These are phyloP conservation scores for Ophiostoma montium DNA, from an alignment of 2,329 filamentous ascomycete species.

Conservation along the genomic window DNA sequence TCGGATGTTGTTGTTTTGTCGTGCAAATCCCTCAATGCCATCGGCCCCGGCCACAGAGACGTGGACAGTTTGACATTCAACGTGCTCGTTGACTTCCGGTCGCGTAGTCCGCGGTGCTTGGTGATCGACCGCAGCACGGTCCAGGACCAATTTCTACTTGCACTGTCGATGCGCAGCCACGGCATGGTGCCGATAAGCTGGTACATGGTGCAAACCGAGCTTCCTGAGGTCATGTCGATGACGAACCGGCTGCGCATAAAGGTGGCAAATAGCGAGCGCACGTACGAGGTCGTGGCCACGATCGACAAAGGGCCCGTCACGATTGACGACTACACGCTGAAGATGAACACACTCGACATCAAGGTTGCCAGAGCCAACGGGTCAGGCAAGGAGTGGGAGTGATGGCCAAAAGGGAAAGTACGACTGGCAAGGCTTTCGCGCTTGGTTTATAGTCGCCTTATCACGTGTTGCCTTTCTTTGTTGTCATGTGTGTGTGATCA, in stretches of 20 bases:
- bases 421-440: too few relatives aligned
- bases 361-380: neutral
- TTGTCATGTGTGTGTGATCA: neutral
- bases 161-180: slow-evolving; percentile 5
- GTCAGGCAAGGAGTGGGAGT: neutral
- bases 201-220: slow-evolving; percentile 5
- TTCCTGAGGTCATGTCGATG: slow-evolving; percentile 1
- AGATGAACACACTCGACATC: slow-evolving; percentile 8
- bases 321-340: slow-evolving; percentile 3
- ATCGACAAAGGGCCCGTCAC: neutral
- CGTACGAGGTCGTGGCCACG: slow-evolving; percentile 7
- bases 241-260: slow-evolving; percentile 2
- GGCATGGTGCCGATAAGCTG: slow-evolving; percentile 4
- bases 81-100: slow-evolving; percentile 8
- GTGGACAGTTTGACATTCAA: slow-evolving; percentile 5
- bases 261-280: neutral
- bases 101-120: slow-evolving; percentile 1
- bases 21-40: slow-evolving; percentile 1
- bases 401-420: too few relatives aligned
- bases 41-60: neutral
- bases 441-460: too few relatives aligned
- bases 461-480: neutral
- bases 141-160: slow-evolving; percentile 3
- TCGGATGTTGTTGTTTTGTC: slow-evolving; percentile 3
- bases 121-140: slow-evolving; percentile 5